Conservation (phyloP, 371 early-diverging fungal genomes). For the Lichtheimia corymbifera region DNA sequence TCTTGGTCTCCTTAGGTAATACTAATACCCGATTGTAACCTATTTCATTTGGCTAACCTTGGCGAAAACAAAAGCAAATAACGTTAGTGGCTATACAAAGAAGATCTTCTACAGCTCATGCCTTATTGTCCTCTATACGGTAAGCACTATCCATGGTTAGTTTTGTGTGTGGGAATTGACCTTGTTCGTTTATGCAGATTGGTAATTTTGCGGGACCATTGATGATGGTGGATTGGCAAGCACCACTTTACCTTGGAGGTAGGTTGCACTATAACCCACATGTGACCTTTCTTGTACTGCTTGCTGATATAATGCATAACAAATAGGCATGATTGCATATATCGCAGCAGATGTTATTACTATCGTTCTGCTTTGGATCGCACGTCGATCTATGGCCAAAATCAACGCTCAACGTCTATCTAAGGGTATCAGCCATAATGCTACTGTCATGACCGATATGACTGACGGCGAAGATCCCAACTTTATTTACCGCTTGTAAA, state of each 20-base stretch:
- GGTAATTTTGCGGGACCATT: slow-evolving; percentile 26
- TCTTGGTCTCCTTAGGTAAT: slow-evolving; percentile 11
- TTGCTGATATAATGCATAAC: no score
- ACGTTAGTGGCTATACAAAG: slow-evolving; percentile 31
- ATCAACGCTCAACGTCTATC: slow-evolving; percentile 14
- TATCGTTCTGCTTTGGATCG: slow-evolving; percentile 11
- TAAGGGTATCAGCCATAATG: not conserved
- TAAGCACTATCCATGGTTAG: not conserved
- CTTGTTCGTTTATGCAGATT: not conserved
- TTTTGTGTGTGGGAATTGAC: not conserved
- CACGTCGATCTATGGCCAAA: slow-evolving; percentile 23
- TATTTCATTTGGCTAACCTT: no score
- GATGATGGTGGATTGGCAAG: slow-evolving; percentile 17
- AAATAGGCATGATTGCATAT: slow-evolving; percentile 14
- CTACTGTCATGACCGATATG: slow-evolving; percentile 17
- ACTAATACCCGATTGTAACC: not conserved
- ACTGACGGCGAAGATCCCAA: slow-evolving; percentile 30
- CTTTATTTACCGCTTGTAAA: slow-evolving; percentile 30
- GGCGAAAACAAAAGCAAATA: slow-evolving; percentile 8
- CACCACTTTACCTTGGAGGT: slow-evolving; percentile 12
- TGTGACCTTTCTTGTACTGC: no score
- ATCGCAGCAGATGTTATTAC: slow-evolving; percentile 7
- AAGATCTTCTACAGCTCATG: slow-evolving; percentile 25
- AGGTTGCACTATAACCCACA: no score
- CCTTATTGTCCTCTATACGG: slow-evolving; percentile 26